Base-by-base conservation (phyloP, 108 stramenopile species). In the Pseudonitzschia multiseries region DNA sequence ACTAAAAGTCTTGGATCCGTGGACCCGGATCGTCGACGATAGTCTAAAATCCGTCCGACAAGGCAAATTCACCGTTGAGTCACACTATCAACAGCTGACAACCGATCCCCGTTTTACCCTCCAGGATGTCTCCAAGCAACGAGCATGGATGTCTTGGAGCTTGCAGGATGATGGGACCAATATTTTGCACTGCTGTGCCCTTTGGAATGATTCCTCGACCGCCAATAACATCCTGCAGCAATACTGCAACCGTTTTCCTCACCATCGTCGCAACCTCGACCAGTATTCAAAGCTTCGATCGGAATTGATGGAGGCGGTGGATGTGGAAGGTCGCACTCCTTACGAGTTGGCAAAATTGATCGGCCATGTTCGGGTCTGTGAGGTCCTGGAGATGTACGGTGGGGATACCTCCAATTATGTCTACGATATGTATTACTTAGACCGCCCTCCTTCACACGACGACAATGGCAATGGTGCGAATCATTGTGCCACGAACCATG, bases 381-480 rank as follows among this genome's bases (percentile, higher is more conserved):
- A 78, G 28, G 68, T 83, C 18, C 57, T 86, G 65, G 85, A 80
- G 57, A 73, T 79, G 0, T 82, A 74, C 68, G 81, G 85, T 32
- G 77, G 75, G 6, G 77, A 81, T 44, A 76, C 73, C 26, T 44
- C 65, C 63, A 81, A 81, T 63, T 84, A 69, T 70, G 77, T 81
- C 20, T 77, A 81, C 70, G 84, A 81, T 60, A 60, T 84, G 21
- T 84, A 74, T 77, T 72, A 60, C 52, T 56, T 79, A n/a, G 75
- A 84, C 27, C 40, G 42, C 24, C 36, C 36, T 36, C 36, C 36
- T 36, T 2, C 36, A 5, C 36, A 33, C 15, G 6, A 9, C 57
- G 29, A 40, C 0, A 0, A 57, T 22, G 12, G 12, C 46, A 20
- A n/a, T 41, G 1, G 52, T 24, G 27, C 24, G 56, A 46, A 40